Base-by-base conservation (phyloP, 169 alveolate species). In the Cryptosporidium sp. region DNA sequence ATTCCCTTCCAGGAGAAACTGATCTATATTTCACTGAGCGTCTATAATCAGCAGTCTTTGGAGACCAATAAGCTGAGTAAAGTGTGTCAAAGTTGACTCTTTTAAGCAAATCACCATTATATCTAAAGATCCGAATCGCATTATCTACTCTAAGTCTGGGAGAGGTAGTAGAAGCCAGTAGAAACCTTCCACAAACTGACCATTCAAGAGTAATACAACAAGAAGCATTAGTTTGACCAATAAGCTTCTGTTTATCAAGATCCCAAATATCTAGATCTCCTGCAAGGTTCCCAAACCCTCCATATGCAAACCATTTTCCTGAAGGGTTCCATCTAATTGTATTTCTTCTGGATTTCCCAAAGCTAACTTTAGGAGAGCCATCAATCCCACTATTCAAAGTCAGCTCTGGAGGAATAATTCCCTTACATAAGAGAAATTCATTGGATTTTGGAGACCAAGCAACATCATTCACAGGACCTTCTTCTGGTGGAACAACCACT, bases 361-460 rank as follows among this genome's bases (percentile, higher is more conserved):
- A 85, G 51, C 85, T 62, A 14, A 60, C 18, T 29, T 70, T 85
- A 1, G 85, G 84, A 3, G 73, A 33, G 2, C 89, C 75, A 44
- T 67, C 92, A 37, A 62, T 56, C 39, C 84, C 93, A 29, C 39
- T 71, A 53, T 67, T 68, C 12, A 61, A 35, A 29, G 91, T 91
- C 18, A 86, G 85, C 87, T 58, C 93, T 35, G 48, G 94, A 75
- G 67, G 93, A 65, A 80, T 92, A 56, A 45, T 37, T 37, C 94
- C 94, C 85, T 92, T 92, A 14, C 92, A 89, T 8, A 92, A 92
- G 42, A 92, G 85, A 69, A 92, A 91, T 52, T 92, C 94, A 56
- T 92, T 91, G 26, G 92, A 51, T 2, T 91, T 91, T 31, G 94
- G 94, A 48, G 93, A 85, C 94, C 94, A 92, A 62, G 75, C 73